A percentile compares a stretch with the other conserved stretches of the same genome.
Conservation (phyloP, 768 basidiomycete genomes). For the Omphalotus guepiniiformis region DNA sequence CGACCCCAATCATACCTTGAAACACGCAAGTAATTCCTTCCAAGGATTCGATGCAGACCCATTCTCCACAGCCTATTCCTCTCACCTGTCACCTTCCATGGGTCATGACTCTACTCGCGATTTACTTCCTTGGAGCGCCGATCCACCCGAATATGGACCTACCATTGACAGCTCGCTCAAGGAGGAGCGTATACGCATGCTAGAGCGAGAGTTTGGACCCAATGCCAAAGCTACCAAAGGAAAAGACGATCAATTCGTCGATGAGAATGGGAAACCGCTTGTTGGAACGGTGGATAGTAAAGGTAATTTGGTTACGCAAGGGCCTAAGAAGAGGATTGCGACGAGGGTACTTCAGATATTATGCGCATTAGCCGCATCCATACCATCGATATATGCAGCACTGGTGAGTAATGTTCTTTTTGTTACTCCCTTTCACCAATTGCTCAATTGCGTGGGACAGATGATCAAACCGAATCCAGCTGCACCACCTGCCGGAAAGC, state of each 20-base stretch:
- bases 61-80: slow-evolving; percentile 28
- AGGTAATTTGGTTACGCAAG: slow-evolving; percentile 57
- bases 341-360: slow-evolving; percentile 45
- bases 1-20: slow-evolving; percentile 25
- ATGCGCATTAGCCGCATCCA: slow-evolving; percentile 46
- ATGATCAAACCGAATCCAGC: slow-evolving; percentile 48
- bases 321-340: slow-evolving; percentile 55
- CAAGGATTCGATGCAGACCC: slow-evolving; percentile 17
- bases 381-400: slow-evolving; percentile 60
- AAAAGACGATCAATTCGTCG: slow-evolving; percentile 27
- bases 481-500: slow-evolving; percentile 52
- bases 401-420: slow-evolving; percentile 43
- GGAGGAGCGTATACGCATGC: slow-evolving; percentile 67
- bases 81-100: no score
- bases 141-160: slow-evolving; percentile 39
- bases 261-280: slow-evolving; percentile 44
- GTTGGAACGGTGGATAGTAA: slow-evolving; percentile 57
- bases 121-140: slow-evolving; percentile 50
- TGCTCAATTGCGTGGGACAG: slow-evolving; percentile 27
- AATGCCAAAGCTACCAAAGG: slow-evolving; percentile 27
- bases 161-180: slow-evolving; percentile 49
- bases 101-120: slow-evolving; percentile 39
- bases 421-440: slow-evolving; percentile 3
- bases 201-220: slow-evolving; percentile 63
- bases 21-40: slow-evolving; percentile 24